These are phyloP conservation scores for Helichrysum umbraculigerum DNA, from an alignment of 129 eudicot species.

Conservation along the genomic window DNA sequence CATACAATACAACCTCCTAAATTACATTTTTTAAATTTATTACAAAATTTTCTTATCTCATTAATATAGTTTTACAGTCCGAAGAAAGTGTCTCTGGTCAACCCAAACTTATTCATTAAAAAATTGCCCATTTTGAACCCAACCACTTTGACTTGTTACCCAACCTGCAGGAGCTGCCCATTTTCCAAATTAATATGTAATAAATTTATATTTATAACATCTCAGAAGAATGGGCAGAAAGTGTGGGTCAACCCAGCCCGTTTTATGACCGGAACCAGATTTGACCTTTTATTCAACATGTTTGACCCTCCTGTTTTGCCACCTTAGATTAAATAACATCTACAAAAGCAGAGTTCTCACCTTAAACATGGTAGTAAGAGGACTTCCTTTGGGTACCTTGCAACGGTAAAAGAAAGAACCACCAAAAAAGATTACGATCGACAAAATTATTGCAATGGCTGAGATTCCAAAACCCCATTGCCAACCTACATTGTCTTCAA, in stretches of 20 bases:
- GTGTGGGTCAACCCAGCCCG: background rate
- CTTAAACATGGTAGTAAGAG: slow-evolving; percentile 78
- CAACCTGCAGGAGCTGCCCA: too few relatives aligned
- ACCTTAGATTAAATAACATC: background rate
- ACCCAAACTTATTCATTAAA: too few relatives aligned
- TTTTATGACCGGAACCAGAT: background rate
- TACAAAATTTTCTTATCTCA: background rate
- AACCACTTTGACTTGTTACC: too few relatives aligned
- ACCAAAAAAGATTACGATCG: slow-evolving; percentile 49
- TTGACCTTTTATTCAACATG: slow-evolving; percentile 1
- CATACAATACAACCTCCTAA: background rate
- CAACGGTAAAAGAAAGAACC: slow-evolving; percentile 69
- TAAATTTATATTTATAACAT: too few relatives aligned
- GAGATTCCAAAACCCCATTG: slow-evolving; percentile 88
- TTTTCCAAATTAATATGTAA: too few relatives aligned
- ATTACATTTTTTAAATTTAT: background rate
- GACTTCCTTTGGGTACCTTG: slow-evolving; percentile 77
- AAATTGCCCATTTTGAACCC: too few relatives aligned
- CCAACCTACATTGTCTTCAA: slow-evolving; percentile 92
- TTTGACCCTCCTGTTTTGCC: background rate
- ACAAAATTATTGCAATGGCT: slow-evolving; percentile 51
- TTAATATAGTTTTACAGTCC: too few relatives aligned
- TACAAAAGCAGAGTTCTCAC: slow-evolving; percentile 33
- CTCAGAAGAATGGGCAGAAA: background rate
- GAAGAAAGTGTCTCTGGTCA: too few relatives aligned